Evolutionary conservation across 345 rosid genomes (phyloP), one percentile per base, ranked within the genome.

Genomic region (Eucalyptus victrix): DNA sequence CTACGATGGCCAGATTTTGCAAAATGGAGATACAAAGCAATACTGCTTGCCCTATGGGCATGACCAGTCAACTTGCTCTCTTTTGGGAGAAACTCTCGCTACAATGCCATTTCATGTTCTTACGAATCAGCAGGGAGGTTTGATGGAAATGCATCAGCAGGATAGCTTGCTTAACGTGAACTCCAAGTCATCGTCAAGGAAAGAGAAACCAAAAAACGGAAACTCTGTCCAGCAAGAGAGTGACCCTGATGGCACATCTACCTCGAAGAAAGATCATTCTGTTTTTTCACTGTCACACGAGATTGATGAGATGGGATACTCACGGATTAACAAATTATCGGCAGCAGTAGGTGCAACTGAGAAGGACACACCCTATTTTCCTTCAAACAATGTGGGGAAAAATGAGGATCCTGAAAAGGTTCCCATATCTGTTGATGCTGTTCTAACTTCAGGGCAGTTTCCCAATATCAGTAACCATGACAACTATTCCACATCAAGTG

Each of bases 401-500:
- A 87, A 51, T 49, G 91, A 60, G 88, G 92, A 94, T 88, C 88
- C 91, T 88, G 91, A 89, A 86, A 93, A 92, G 37, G 92, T 91
- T 80, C 86, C 92, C 86, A 91, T 93, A 83, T 89, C 90, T 88
- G 93, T 86, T 89, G 95, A 94, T 91, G 92, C 91, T 88, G 94
- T 76, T 76, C 85, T 90, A 87, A 90, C 90, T 91, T 53, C 87
- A 80, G 90, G 86, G 87, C 91, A 89, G 86, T 92, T 93, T 91
- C 95, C 94, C 88, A 92, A 90, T 81, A 85, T 87, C 88, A 90
- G 93, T 88, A 91, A 91, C 89, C 94, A 91, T 93, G 95, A 94
- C 91, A 90, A 92, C 89, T 86, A 85, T 80, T 91, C 96, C 30
- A 88, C 90, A 80, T 90, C 95, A 26, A 92, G 90, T 88, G 88